Evolutionary conservation across 768 basidiomycete species (phyloP).

Genomic region (Pleurotus platypus): DNA sequence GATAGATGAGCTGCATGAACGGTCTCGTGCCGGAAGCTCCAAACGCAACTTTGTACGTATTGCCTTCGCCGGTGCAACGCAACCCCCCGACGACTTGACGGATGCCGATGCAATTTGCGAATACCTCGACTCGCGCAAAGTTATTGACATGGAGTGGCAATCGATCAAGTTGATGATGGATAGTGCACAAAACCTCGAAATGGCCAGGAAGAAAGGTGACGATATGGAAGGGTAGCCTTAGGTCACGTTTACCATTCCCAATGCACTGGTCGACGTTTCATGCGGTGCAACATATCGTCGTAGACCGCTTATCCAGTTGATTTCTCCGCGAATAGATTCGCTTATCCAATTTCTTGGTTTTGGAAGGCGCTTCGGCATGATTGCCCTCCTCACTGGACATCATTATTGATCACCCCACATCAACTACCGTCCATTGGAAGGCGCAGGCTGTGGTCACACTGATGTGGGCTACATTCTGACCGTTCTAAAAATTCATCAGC

Average conservation of each 20-base stretch:
- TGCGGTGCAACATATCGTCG: too few species aligned
- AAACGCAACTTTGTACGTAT: conserved; percentile 53
- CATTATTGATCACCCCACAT: too few species aligned
- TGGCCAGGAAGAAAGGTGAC: conserved; percentile 42
- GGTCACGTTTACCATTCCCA: neutral
- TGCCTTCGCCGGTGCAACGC: conserved; percentile 46
- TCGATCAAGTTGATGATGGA: conserved; percentile 74
- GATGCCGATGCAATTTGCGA: conserved; percentile 81
- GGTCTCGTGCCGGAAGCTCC: conserved; percentile 24
- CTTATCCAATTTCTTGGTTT: too few species aligned
- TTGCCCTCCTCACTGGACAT: too few species aligned
- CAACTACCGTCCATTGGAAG: too few species aligned
- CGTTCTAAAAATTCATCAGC: too few species aligned
- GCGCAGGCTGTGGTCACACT: too few species aligned
- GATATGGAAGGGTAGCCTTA: conserved; percentile 21
- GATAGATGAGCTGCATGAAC: conserved; percentile 44
- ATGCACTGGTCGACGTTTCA: too few species aligned
- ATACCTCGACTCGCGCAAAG: conserved; percentile 69
- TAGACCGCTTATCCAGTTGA: too few species aligned
- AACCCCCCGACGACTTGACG: conserved; percentile 62
- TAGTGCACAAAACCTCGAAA: conserved; percentile 61
- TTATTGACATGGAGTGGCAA: conserved; percentile 70
- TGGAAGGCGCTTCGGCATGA: too few species aligned
- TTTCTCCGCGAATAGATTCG: too few species aligned
- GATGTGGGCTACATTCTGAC: too few species aligned